Base-by-base conservation (phyloP, 805 yeast species). In the Jamesozyma rosinii region DNA sequence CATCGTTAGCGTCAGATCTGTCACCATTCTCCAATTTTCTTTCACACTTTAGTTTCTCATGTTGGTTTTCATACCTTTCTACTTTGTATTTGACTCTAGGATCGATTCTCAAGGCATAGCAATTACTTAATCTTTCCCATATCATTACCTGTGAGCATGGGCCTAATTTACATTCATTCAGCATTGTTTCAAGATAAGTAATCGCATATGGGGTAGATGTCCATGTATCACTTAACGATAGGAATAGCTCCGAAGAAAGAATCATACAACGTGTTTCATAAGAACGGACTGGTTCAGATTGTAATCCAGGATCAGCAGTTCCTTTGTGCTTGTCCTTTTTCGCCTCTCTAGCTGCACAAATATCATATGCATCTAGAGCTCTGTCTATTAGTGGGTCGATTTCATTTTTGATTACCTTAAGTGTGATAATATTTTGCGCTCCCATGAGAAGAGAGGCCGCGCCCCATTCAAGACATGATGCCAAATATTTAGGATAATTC, bases 381-480 rank as follows among this genome's bases (percentile, higher is more conserved):
- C 47, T 48, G 35, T 41, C 57, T 18, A 60, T 49, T 21, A 72
- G 44, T 3, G 77, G 76, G 43, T 69, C 70, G 24, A 72, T 56
- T 29, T 71, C 74, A 47, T 68, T 71, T 45, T 69, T 68, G 11
- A 66, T 65, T 53, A 65, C 55, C 43, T 66, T 67, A 2, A 64
- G 65, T 1, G 72, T 68, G 18, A 68, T 67, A 38, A 67, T 65
- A 34, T 59, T 64, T 44, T 58, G 68, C 17, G 67, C 70, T 11
- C 68, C 88, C 63, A 90, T 69, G 4, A 89, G 63, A 21, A 82
- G 67, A 1, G 94, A 77, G 1, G 81, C 68, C 0, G 89, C 83
- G 52, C 85, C 80, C 83, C 87, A 84, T 61, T 90, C 96, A 50
- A 89, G 88, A n/a, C 83, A 70, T 0, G 94, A 78, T 0, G 96